A percentile compares a stretch with the other conserved stretches of the same genome.
Evolutionary conservation across 1,284 basidiomycete genomes (phyloP).

Genomic region (Moesziomyces globuligerus): DNA sequence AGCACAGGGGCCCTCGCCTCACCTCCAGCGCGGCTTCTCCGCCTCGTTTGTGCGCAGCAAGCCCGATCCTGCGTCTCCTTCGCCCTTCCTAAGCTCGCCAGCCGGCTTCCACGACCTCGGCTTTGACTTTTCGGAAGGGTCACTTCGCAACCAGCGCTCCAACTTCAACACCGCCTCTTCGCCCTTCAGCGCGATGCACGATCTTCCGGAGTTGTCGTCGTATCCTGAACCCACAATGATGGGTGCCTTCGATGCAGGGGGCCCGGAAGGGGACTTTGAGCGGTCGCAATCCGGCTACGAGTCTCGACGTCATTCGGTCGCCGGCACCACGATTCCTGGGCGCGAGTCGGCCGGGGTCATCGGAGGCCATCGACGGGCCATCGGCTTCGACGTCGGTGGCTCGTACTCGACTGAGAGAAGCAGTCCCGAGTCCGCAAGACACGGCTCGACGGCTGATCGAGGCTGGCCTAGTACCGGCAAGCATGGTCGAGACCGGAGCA

Average conservation of each 20-base stretch:
- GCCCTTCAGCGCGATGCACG: constrained; percentile 22
- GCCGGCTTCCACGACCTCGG: constrained; percentile 28
- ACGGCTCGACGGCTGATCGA: not conserved
- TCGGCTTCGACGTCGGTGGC: constrained; percentile 49
- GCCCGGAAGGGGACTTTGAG: not conserved
- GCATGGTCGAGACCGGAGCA: constrained; percentile 30
- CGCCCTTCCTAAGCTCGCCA: constrained; percentile 40
- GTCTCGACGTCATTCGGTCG: constrained; percentile 55
- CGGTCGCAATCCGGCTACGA: constrained; percentile 31
- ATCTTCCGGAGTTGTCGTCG: constrained; percentile 30
- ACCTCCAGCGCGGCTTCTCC: constrained; percentile 39
- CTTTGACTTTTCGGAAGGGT: constrained; percentile 20
- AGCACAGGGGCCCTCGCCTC: constrained; percentile 21
- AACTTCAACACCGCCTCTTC: constrained; percentile 20
- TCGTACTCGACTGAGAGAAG: not conserved
- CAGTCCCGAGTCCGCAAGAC: not conserved
- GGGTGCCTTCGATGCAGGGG: not conserved
- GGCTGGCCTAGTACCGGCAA: constrained; percentile 19
- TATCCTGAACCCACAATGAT: constrained; percentile 16
- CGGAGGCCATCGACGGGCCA: constrained; percentile 49
- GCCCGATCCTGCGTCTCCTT: constrained; percentile 21
- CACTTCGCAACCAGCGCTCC: constrained; percentile 17
- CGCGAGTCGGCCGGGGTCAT: constrained; percentile 33
- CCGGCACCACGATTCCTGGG: constrained; percentile 10
- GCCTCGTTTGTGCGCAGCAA: constrained; percentile 30